Base-by-base conservation (phyloP, 208 protist genomes). In the Wallacemonas sp. region DNA sequence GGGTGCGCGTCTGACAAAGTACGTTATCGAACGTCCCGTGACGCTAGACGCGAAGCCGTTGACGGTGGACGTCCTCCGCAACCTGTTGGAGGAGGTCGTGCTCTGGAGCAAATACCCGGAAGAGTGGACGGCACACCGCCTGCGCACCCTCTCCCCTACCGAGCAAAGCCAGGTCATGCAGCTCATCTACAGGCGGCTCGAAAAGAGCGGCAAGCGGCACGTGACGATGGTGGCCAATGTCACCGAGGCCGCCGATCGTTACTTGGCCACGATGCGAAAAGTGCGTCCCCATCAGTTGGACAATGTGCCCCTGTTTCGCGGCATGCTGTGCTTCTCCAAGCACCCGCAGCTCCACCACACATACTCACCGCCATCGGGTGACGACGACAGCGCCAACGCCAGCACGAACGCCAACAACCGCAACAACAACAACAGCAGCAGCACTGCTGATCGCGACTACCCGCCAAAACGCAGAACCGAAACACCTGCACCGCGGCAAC, bases 321-420 rank as follows among this genome's bases (percentile, higher is more conserved):
- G 85, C 52, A 65, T 87, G 30, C 76, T 83, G 61, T 91, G 85
- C 71, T 91, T 87, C 58, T 55, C 74, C 47, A 56, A 71, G 44
- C 49, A 74, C 6, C 76, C 84, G 1, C 4, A 38, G 30, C 38
- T 79, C 34, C 30, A 70, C 6, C 44, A 17, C 44, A 49, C 0
- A n/a, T n/a, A n/a, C n/a, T n/a, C n/a, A n/a, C n/a, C n/a, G n/a
- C n/a, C n/a, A n/a, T n/a, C n/a, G n/a, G n/a, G n/a, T n/a, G n/a
- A n/a, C n/a, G n/a, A n/a, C n/a, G n/a, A n/a, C n/a, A n/a, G n/a
- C n/a, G n/a, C n/a, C n/a, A n/a, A n/a, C n/a, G n/a, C n/a, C n/a
- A n/a, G n/a, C n/a, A n/a, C n/a, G n/a, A n/a, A n/a, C n/a, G n/a
- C n/a, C n/a, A n/a, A n/a, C n/a, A n/a, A n/a, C n/a, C n/a, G n/a